Evolutionary conservation across 2,329 filamentous ascomycete genomes (phyloP), one percentile per base, ranked within the genome.

Genomic region (Fusarium denticulatum): DNA sequence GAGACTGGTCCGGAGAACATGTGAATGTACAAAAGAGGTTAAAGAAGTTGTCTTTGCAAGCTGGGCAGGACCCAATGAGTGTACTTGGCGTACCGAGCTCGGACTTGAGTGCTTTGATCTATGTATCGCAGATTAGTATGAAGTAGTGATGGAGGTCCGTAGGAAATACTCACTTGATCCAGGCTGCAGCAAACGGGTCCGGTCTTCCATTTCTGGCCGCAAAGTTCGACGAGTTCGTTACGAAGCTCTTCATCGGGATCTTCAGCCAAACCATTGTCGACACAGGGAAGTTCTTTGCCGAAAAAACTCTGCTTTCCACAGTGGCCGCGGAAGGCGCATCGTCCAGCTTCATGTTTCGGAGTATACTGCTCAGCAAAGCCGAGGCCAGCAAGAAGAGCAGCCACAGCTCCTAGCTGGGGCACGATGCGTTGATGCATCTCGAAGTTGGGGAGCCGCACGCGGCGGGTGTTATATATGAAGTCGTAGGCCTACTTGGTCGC

Each of bases 1-100:
- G 86, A 1, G 95, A 98, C 81, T 99, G 96, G 79, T 99, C 93
- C 11, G 97, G 96, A 9, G 96, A 99, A 85, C 97, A 99, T 6
- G 95, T 98, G 80, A 99, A 98, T 9, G 95, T 97, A 85, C 96
- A 99, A 83, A 99, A 99, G 49, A 97, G 87, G 85, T 99, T 97
- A 87, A 94, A 98, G 86, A 99, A 99, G 86, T 99, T 99, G 78
- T 95, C 93, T 83, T 96, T 97, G 88, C 96, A 99, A 37, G 97
- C 96, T 4, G 96, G 96, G 81, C 96, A 99, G 15, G 95, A 94
- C 32, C 95, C 92, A 80, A 99, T 95, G 79, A 99, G 93, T 67
- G 92, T 91, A 77, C 95, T 94, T 5, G 95, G 96, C 28, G 94
- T 94, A 75, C 94, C 92, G 65, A 99, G 88, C 79, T 97, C 97